Percentiles rank a stretch among this genome's conserved stretches.
These are phyloP conservation scores for Copromyces sp. DNA, from an alignment of 495 filamentous ascomycete species.

Conservation along the genomic window DNA sequence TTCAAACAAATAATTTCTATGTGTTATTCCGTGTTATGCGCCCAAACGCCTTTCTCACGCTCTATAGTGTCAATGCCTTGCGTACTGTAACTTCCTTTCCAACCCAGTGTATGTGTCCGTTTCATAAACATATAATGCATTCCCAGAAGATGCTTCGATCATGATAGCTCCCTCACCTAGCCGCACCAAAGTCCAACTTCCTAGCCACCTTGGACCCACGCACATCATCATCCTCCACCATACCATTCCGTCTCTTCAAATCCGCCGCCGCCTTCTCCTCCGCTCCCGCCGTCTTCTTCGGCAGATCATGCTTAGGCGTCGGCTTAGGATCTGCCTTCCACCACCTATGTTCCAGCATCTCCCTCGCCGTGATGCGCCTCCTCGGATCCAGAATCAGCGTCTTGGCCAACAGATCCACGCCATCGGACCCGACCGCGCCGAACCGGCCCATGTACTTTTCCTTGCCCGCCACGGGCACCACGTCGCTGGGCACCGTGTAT, in stretches of 20 bases:
- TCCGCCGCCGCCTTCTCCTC: slow-evolving; percentile 75
- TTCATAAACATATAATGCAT: background rate
- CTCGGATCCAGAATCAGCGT: slow-evolving; percentile 81
- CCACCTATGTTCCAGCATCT: slow-evolving; percentile 75
- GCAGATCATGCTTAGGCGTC: slow-evolving; percentile 73
- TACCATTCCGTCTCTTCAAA: slow-evolving; percentile 67
- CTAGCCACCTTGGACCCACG: slow-evolving; percentile 65
- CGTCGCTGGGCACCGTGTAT: slow-evolving; percentile 54
- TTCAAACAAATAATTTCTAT: background rate
- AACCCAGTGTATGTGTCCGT: background rate
- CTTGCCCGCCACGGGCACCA: slow-evolving; percentile 51
- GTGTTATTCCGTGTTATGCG: background rate
- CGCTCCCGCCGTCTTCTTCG: slow-evolving; percentile 48
- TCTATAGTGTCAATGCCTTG: background rate
- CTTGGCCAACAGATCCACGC: slow-evolving; percentile 75
- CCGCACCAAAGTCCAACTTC: slow-evolving; percentile 70
- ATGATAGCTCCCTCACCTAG: background rate
- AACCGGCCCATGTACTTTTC: slow-evolving; percentile 65
- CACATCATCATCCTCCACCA: slow-evolving; percentile 47
- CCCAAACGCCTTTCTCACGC: background rate
- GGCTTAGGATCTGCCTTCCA: slow-evolving; percentile 78
- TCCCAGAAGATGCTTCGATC: background rate
- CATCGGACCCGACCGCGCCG: slow-evolving; percentile 63
- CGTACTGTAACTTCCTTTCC: background rate
- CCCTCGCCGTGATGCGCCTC: slow-evolving; percentile 62